Base-by-base conservation (phyloP, 176 grass and related monocot genomes). In the Chloris gayana region DNA sequence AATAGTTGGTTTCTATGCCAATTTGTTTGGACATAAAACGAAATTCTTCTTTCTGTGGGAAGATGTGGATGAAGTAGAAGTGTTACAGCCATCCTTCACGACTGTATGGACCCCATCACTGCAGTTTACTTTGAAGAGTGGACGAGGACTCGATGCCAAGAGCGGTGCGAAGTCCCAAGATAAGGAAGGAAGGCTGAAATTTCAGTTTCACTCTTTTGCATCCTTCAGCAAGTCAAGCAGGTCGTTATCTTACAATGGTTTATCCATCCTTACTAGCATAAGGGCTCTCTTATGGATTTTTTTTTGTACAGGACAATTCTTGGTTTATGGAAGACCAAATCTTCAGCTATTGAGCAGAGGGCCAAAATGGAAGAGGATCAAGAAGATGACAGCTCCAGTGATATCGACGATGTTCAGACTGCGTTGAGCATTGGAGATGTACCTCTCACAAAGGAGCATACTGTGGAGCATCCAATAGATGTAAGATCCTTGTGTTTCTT, bases 41-140 rank as follows among this genome's bases (percentile, higher is more conserved):
- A 98, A 89, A 76, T 95, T 98, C 75, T 98, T 91, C 75, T 93
- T 95, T 78, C 81, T 95, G 35, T 98, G 95, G 92, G 92, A 95
- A 75, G 90, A 98, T 29, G 84, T 98, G 8, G 86, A 98, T 18
- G 86, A 90, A 38, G 88, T 98, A 7, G 73, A 91, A 85, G 92
- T 89, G 30, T 39, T 89, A 57, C 38, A 87, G 30, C 92, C 95
- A 64, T 91, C 95, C 34, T 93, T 95, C 24, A 67, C 84, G 63
- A 89, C 90, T 6, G 79, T 95, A 44, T 88, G 95, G 35, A 89
- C 54, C 30, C 90, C 92, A n/a, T 87, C 84, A 2, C 34, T 95
- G 37, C 42, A 81, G 65, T 90, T 95, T 27, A 80, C 69, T 67
- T 78, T 93, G 76, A 98, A 91, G 78, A 92, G 79, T 21, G 92